Evolutionary conservation across 148 eudicot species (phyloP), one percentile per base, ranked within the genome.

Genomic region (Chenopodium quinoa): DNA sequence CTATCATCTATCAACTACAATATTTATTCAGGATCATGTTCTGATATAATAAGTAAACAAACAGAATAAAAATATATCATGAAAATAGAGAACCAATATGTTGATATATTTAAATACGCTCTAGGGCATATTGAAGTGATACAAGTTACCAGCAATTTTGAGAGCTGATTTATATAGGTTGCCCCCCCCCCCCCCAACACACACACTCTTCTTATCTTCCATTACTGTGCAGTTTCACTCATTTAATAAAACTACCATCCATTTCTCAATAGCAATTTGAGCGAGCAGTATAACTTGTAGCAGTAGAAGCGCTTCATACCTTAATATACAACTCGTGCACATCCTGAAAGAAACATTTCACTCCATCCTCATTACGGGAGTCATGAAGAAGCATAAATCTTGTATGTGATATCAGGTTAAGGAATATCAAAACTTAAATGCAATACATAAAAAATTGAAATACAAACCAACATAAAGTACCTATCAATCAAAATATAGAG

Each of bases 281-380:
- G 25, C 46, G 77, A 70, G 54, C 65, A 75, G 29, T 68, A 52
- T 29, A 81, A 22, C 22, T 48, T 37, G 75, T 29, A 75, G 48
- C 79, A 40, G 37, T 37, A 47, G 46, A 46, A 75, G 66, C 47
- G 68, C 31, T 79, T 67, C 85, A 83, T 83, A 90, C 99, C 98
- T 96, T 96, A 83, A 92, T 94, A 85, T 96, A 96, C 63, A 96
- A 83, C 85, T 96, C 99, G 79, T 96, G 99, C 82, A 96, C 97
- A 86, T 96, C 99, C 79, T 93, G 99, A 88, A 93, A 96, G 89
- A 96, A 94, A 87, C 97, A 92, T 86, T 92, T 96, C 84, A 96
- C 92, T 23, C 99, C 99, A 87, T 94, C 99, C 73, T 96, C 98
- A 83, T 91, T 96, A 66, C 98, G 97, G 63, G 98, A 89, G 89